phyloP scores from a whole-genome alignment of 1,284 basidiomycete species.

The Heterobasidion occidentale region DNA sequence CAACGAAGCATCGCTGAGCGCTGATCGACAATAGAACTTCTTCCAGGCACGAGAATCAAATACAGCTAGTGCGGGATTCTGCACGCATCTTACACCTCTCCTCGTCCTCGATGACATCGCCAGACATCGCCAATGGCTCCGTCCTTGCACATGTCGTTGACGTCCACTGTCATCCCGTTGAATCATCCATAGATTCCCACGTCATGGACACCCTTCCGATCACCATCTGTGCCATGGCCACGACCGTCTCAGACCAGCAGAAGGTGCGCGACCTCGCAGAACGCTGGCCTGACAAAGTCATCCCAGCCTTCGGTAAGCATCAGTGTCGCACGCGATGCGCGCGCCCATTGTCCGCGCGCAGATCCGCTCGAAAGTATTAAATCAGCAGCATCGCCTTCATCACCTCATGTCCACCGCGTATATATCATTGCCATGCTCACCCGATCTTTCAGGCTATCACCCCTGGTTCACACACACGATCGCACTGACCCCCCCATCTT shows the following conservation, averaged over 20 bases:
- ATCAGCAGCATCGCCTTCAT: background rate
- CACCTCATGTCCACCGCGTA: background rate
- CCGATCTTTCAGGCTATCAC: constrained; percentile 53
- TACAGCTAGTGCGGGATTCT: background rate
- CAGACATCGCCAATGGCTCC: constrained; percentile 19
- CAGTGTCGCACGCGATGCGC: background rate
- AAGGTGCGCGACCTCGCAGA: constrained; percentile 54
- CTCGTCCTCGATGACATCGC: background rate
- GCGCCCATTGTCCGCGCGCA: background rate
- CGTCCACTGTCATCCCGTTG: constrained; percentile 71
- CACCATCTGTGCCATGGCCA: constrained; percentile 71
- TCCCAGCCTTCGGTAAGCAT: constrained; percentile 68
- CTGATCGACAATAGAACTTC: too few relatives aligned
- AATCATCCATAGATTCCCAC: constrained; percentile 39
- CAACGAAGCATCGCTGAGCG: too few relatives aligned
- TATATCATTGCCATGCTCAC: background rate
- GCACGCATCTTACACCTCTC: background rate
- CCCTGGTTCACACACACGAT: constrained; percentile 80
- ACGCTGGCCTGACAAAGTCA: constrained; percentile 52
- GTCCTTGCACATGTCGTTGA: constrained; percentile 64
- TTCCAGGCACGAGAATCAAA: too few relatives aligned
- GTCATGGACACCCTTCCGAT: constrained; percentile 46
- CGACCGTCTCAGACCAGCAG: constrained; percentile 50
- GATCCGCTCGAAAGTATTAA: background rate
- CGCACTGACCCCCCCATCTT: constrained; percentile 28